These are phyloP conservation scores for Mycena capillaripes DNA, from an alignment of 768 basidiomycete species.

Conservation along the genomic window DNA sequence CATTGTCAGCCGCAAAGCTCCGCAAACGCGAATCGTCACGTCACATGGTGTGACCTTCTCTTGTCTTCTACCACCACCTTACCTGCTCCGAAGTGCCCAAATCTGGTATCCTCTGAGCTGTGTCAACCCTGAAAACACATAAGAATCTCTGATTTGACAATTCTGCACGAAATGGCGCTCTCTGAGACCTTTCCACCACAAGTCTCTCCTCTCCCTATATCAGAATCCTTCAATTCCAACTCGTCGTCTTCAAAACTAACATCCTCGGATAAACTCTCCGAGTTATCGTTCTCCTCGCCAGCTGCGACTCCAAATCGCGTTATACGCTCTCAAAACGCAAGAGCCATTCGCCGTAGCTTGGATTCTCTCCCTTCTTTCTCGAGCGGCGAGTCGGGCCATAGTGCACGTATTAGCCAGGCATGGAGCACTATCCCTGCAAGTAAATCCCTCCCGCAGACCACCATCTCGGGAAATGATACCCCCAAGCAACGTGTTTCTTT, in stretches of 20 bases:
- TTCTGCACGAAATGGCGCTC: neutral
- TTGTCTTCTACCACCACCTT: neutral
- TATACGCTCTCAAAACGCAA: slow-evolving; percentile 50
- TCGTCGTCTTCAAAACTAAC: slow-evolving; percentile 62
- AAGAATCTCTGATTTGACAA: neutral
- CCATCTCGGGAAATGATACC: slow-evolving; percentile 56
- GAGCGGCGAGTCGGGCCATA: slow-evolving; percentile 42
- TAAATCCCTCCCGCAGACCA: slow-evolving; percentile 38
- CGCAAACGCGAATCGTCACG: neutral
- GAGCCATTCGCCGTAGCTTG: slow-evolving; percentile 54
- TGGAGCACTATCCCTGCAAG: slow-evolving; percentile 36
- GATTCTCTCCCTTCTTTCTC: slow-evolving; percentile 62
- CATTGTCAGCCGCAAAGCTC: too few species aligned
- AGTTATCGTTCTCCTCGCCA: slow-evolving; percentile 48
- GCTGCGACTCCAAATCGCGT: slow-evolving; percentile 52
- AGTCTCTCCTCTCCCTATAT: neutral
- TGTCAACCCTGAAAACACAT: neutral
- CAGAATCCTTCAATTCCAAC: slow-evolving; percentile 17
- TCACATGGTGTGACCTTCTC: neutral
- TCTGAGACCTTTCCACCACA: neutral
- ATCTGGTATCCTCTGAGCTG: slow-evolving; percentile 11
- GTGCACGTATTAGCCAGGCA: slow-evolving; percentile 37
- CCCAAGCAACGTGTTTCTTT: slow-evolving; percentile 68
- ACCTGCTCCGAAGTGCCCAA: neutral
- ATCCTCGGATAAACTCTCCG: slow-evolving; percentile 61